Evolutionary conservation across 129 eudicot species (phyloP), one percentile per base, ranked within the genome.

Genomic region (Smallanthus sonchifolius): DNA sequence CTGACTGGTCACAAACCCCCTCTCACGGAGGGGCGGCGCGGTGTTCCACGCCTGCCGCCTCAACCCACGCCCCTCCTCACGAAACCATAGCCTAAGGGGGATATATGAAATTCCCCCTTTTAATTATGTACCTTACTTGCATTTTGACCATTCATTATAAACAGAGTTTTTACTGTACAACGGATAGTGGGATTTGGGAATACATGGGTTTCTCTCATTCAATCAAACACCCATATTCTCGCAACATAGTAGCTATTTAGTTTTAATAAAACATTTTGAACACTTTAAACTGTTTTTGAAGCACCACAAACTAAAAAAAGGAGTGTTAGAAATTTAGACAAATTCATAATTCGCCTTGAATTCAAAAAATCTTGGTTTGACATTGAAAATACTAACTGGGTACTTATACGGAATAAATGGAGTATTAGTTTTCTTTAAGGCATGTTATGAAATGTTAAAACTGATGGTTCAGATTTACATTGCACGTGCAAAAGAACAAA

Each of bases 81-180:
- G 30, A 24, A 24, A 24, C 30, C 30, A 24, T 24, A 24, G 30
- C 6, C 6, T 37, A 37, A 45, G n/a, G 51, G 15, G n/a, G 15
- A 10, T 14, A 49, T 49, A 49, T 16, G 9, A 49, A 49, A 49
- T 49, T 15, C 56, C 56, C 8, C 24, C 2, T 5, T 5, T 15
- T 49, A n/a, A 10, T 42, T 42, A 42, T 42, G 47, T 68, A 70
- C 75, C 39, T 24, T 16, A 32, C 36, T 35, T 49, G 64, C 16
- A 70, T 69, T 35, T 69, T 69, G 57, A 67, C 59, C 73, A 44
- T 69, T 47, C 44, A 47, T 13, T 48, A n/a, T 45, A 69, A 47
- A 48, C 43, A 47, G 61, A 32, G 7, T 28, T 55, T 7, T 10
- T 56, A 65, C 49, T 38, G 24, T 38, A 7, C 48, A 4, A 7